Base-by-base conservation (phyloP, 352 stramenopile species). In the Pythium chondricola region DNA sequence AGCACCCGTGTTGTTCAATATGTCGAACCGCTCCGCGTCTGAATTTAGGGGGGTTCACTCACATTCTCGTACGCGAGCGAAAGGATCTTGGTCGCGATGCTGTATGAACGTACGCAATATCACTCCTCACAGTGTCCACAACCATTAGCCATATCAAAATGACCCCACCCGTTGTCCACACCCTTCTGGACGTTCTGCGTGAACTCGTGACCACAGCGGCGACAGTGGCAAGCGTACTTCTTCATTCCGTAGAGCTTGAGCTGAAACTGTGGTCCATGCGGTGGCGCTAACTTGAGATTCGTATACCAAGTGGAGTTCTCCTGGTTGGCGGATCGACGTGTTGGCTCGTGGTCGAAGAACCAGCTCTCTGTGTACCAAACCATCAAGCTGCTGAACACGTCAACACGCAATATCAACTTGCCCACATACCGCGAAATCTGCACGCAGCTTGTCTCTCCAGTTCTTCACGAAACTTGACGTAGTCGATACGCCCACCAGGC, bases 201-300 rank as follows among this genome's bases (percentile, higher is more conserved):
- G 38, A 93, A 93, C 22, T 67, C 31, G 43, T 76, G 66, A 9
- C 74, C 71, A 36, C 82, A 93, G 27, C 51, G 67, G 24, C 50
- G 58, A 51, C 82, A 93, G 39, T 83, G 58, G 32, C 82, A 93
- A 25, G 59, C 60, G 56, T 89, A 91, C 30, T 78, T 83, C 59
- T 93, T 93, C 75, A 88, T 93, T 4, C 71, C 69, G 52, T 89
- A 93, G 17, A 89, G 64, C 47, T 80, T 90, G 21, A 93, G 55
- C 65, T 93, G 82, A 44, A 93, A 93, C 79, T 93, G 82, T 14
- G 82, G 82, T n/a, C 82, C 82, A 29, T 77, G 58, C 14, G 82
- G 82, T 40, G 71, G 71, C 4, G 77, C 79, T 20, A 84, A 68
- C 55, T 93, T 93, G 25, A 93, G 61, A 24, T 53, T 57, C 25